Evolutionary conservation across 1,139 yeast genomes (phyloP).

Genomic region (Zygoascus hellenicus): DNA sequence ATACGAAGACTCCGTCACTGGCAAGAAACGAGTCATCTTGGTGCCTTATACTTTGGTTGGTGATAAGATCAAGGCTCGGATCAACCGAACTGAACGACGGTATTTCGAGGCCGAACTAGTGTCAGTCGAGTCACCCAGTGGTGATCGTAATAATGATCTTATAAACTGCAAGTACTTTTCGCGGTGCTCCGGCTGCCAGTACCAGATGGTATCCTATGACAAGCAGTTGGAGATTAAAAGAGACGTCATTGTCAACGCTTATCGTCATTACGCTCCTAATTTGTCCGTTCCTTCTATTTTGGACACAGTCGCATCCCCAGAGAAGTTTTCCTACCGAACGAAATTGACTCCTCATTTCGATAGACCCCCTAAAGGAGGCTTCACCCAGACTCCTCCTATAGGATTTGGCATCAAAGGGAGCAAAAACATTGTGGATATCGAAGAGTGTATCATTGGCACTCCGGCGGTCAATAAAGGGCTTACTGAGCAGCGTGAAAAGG

Average conservation of each 20-base stretch:
- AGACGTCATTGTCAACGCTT: constrained; percentile 75
- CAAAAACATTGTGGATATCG: constrained; percentile 80
- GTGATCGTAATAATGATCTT: constrained; percentile 46
- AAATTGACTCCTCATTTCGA: constrained; percentile 95
- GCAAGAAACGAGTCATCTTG: constrained; percentile 37
- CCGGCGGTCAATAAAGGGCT: constrained; percentile 67
- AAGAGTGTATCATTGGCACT: constrained; percentile 90
- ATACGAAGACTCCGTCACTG: constrained; percentile 19
- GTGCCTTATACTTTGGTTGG: constrained; percentile 90
- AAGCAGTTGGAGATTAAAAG: constrained; percentile 69
- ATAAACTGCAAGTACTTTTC: constrained; percentile 73
- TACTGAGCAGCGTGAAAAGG: constrained; percentile 57
- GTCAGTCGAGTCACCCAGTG: constrained; percentile 43
- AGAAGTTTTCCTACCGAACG: constrained; percentile 72
- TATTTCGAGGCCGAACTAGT: constrained; percentile 74
- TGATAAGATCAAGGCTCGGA: constrained; percentile 61
- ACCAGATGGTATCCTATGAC: constrained; percentile 68
- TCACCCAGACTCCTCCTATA: constrained; percentile 42
- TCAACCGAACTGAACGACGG: constrained; percentile 72
- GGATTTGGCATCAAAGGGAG: constrained; percentile 85
- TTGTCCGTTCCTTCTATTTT: constrained; percentile 53
- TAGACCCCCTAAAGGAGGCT: constrained; percentile 49
- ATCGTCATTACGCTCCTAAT: constrained; percentile 61
- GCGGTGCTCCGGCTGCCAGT: constrained; percentile 88
- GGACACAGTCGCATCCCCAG: constrained; percentile 74